Evolutionary conservation across 352 stramenopile species (phyloP).

Genomic region (Globisporangium carolinianum): DNA sequence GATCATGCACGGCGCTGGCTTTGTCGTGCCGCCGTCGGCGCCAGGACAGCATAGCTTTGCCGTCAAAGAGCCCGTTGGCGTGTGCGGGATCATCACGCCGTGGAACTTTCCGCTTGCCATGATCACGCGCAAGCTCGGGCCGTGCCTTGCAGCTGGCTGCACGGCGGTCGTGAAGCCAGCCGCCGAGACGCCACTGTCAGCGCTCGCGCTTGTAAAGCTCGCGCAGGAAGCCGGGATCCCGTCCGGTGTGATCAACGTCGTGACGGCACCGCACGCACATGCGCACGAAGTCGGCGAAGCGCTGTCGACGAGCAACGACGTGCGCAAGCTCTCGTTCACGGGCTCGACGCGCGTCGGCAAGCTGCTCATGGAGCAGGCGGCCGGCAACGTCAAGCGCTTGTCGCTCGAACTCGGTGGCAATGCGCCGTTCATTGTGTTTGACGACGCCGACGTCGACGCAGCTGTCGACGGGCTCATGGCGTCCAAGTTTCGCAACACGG

Average conservation of each 20-base stretch:
- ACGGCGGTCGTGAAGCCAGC: constrained; percentile 95
- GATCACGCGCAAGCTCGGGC: constrained; percentile 95
- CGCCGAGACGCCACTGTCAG: constrained; percentile 94
- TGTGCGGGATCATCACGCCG: constrained; percentile 93
- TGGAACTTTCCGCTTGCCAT: constrained; percentile 99
- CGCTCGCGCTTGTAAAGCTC: constrained; percentile 89
- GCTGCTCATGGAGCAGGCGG: constrained; percentile 72
- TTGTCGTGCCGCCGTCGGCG: constrained; percentile 56
- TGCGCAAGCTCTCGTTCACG: constrained; percentile 90
- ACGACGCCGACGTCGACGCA: constrained; percentile 79
- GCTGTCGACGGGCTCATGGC: constrained; percentile 79
- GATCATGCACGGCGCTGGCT: constrained; percentile 83
- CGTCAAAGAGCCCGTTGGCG: constrained; percentile 91
- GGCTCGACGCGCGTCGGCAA: constrained; percentile 81
- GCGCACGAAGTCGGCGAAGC: constrained; percentile 69
- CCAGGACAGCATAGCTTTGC: constrained; percentile 65
- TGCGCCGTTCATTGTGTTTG: constrained; percentile 90
- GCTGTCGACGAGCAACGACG: constrained; percentile 57
- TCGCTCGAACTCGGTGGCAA: constrained; percentile 92
- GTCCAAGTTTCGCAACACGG: constrained; percentile 88
- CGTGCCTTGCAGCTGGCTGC: constrained; percentile 92
- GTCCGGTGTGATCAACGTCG: constrained; percentile 85
- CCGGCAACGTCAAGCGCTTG: constrained; percentile 73
- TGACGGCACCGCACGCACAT: constrained; percentile 56
- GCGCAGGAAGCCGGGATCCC: constrained; percentile 85